Conservation (phyloP, 176 grass and related monocot species). For the Musa troglodytarum region DNA sequence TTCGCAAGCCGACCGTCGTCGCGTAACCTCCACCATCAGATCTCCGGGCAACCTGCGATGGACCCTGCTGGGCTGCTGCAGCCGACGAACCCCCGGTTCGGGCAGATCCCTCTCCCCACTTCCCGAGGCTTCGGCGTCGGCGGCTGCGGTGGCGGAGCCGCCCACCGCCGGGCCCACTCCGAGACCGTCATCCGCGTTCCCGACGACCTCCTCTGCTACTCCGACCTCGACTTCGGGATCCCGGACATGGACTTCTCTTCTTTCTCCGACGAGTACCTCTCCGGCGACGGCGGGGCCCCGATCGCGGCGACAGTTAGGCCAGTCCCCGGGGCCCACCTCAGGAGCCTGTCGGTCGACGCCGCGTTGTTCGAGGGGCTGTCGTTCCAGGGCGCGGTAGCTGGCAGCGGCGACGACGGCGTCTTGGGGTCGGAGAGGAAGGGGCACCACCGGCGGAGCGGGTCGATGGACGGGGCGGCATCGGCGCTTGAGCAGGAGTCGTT, state of each 20-base stretch:
- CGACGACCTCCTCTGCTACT: slow-evolving; percentile 65
- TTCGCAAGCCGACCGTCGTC: no score
- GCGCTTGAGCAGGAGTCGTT: slow-evolving; percentile 63
- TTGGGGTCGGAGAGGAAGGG: slow-evolving; percentile 11
- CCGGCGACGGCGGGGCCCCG: background rate
- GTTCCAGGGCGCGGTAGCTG: slow-evolving; percentile 27
- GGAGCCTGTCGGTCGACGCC: slow-evolving; percentile 88
- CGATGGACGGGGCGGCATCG: slow-evolving; percentile 62
- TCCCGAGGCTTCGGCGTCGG: no score
- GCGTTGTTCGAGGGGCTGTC: slow-evolving; percentile 75
- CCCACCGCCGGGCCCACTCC: slow-evolving; percentile 71
- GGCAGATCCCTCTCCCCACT: no score
- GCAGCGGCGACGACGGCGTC: slow-evolving; percentile 8
- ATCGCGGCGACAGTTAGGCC: background rate
- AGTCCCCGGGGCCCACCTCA: background rate
- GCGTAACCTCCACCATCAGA: no score
- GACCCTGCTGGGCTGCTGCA: no score
- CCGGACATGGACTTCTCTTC: slow-evolving; percentile 87
- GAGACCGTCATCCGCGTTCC: slow-evolving; percentile 79
- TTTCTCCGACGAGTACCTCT: slow-evolving; percentile 65
- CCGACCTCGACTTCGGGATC: slow-evolving; percentile 70
- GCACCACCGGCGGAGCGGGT: slow-evolving; percentile 63
- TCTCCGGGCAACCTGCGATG: no score
- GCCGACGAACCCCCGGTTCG: no score
- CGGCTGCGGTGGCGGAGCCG: background rate